Base-by-base conservation (phyloP, 495 filamentous ascomycete species). In the Daldinia grandis region DNA sequence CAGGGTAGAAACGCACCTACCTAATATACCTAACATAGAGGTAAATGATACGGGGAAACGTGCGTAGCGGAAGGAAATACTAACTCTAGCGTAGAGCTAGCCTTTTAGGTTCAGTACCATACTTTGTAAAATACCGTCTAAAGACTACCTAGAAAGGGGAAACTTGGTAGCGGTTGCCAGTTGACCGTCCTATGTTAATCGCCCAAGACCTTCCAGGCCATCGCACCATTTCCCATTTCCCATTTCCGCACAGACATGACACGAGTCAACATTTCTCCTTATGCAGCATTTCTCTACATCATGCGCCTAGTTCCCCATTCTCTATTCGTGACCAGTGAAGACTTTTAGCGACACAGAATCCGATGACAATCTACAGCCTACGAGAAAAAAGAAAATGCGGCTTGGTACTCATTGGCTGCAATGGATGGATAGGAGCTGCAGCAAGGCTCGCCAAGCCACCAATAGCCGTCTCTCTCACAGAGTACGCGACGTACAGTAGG, bases 81-180 rank as follows among this genome's bases (percentile, higher is more conserved):
- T 42, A 64, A 27, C 35, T 57, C 58, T 50, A 37, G 58, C 40
- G 58, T 21, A 33, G 21, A 57, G 50, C 51, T 54, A 61, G 49
- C 38, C 58, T 17, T 60, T 60, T 51, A 38, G 12, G 54, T 38
- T 42, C 28, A 44, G 33, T 47, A 24, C 42, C 42, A 21, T 10
- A 47, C 40, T 44, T 44, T 44, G 40, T 19, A 44, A 17, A 19
- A 19, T 51, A 51, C 47, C 12, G 25, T n/a, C 38, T 31, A 60
- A 44, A 28, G 17, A 19, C 19, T 31, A 27, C 19, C n/a, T 25
- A 24, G 44, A n/a, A 25, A 17, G 31, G 19, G 21, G 17, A 19
- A 30, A 35, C 9, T 33, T 27, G 33, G 44, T 30, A 58, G 28
- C 15, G 24, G 64, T 25, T 17, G 51, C 25, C 31, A 47, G 37